Evolutionary conservation across 768 basidiomycete genomes (phyloP).

Genomic region (Ramaria rubella): DNA sequence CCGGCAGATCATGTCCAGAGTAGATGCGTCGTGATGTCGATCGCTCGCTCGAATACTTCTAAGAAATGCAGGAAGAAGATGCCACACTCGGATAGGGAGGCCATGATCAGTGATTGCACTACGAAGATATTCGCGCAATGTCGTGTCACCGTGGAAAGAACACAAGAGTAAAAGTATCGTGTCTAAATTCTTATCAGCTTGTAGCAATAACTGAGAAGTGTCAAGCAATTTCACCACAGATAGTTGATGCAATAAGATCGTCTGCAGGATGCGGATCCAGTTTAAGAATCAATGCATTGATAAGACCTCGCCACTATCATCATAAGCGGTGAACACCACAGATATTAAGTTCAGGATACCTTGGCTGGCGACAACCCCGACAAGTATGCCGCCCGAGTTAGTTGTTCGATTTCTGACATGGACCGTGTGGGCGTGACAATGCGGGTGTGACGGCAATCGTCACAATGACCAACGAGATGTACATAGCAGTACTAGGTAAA

Average conservation of each 20-base stretch:
- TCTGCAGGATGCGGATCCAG: not conserved
- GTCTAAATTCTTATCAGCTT: slow-evolving; percentile 34
- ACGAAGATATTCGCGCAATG: slow-evolving; percentile 60
- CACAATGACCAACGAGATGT: too few relatives aligned
- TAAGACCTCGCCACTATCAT: not conserved
- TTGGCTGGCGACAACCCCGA: slow-evolving; percentile 6
- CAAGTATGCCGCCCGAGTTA: slow-evolving; percentile 1
- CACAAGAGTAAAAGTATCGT: slow-evolving; percentile 62
- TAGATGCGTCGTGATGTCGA: slow-evolving; percentile 55
- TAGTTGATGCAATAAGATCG: slow-evolving; percentile 2
- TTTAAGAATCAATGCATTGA: not conserved
- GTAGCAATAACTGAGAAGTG: not conserved
- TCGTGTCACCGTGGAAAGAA: slow-evolving; percentile 62
- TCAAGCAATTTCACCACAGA: slow-evolving; percentile 5
- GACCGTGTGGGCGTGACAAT: not conserved
- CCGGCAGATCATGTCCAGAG: slow-evolving; percentile 64
- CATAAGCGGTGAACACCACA: not conserved
- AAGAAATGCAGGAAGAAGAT: slow-evolving; percentile 55
- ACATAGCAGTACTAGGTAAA: too few relatives aligned
- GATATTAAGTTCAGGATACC: not conserved
- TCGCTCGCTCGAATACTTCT: slow-evolving; percentile 58
- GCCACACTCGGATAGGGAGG: slow-evolving; percentile 46
- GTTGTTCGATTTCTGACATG: not conserved
- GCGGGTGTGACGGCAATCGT: not conserved
- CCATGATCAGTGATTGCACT: slow-evolving; percentile 46